These are phyloP conservation scores for Tanacetum coccineum DNA, from an alignment of 129 eudicot species.

Conservation along the genomic window DNA sequence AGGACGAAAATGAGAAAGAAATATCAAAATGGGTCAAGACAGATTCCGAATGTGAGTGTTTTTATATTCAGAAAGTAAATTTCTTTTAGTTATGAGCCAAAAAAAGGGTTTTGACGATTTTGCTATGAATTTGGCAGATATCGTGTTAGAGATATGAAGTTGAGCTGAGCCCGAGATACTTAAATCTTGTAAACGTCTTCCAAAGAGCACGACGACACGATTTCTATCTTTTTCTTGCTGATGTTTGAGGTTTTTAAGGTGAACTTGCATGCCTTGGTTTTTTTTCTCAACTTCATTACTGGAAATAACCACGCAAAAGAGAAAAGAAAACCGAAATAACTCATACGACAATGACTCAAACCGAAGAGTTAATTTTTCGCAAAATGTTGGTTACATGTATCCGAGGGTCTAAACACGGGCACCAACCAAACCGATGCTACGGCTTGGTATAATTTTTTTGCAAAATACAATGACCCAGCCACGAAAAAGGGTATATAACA, in stretches of 20 bases:
- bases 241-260: slow-evolving; percentile 39
- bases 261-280: slow-evolving; percentile 32
- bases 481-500: no score
- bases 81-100: background rate
- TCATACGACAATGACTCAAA: no score
- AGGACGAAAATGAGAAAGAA: slow-evolving; percentile 36
- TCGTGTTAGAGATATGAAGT: slow-evolving; percentile 38
- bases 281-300: slow-evolving; percentile 31
- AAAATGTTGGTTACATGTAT: no score
- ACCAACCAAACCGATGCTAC: no score
- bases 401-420: no score
- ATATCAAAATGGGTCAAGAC: slow-evolving; percentile 85
- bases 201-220: background rate
- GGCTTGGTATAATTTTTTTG: no score
- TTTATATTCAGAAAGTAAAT: background rate
- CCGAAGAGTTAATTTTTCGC: no score
- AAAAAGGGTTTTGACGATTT: slow-evolving; percentile 7
- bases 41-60: slow-evolving; percentile 83
- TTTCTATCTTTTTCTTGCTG: slow-evolving; percentile 28
- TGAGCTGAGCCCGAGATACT: background rate
- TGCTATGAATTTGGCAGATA: slow-evolving; percentile 25
- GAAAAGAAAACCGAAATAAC: no score
- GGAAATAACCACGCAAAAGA: no score
- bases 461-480: no score
- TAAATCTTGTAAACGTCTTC: slow-evolving; percentile 21